Percentiles rank a stretch among this genome's conserved stretches.
phyloP scores from a whole-genome alignment of 805 yeast species.

The Saturnispora gosingensis region DNA sequence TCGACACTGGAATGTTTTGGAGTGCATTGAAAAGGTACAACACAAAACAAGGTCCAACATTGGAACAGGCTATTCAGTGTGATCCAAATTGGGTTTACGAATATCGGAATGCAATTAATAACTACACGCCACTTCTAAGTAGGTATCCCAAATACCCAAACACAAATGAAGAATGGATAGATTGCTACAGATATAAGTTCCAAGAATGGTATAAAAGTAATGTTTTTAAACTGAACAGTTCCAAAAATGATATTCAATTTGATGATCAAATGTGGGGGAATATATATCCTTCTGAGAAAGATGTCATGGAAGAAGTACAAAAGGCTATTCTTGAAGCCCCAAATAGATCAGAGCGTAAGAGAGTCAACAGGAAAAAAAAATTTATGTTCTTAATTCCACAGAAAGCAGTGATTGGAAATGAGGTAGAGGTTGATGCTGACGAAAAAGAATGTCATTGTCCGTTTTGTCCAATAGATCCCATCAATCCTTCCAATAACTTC shows the following conservation, averaged over 20 bases:
- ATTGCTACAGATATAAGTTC: conserved; percentile 2
- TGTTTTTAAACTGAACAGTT: background rate
- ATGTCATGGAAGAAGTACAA: background rate
- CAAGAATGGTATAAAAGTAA: conserved; percentile 4
- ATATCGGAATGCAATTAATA: conserved; percentile 1
- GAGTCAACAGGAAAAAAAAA: background rate
- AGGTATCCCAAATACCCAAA: conserved; percentile 7
- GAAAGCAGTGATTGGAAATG: background rate
- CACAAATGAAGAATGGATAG: conserved; percentile 2
- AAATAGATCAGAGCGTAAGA: conserved; percentile 1
- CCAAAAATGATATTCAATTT: background rate
- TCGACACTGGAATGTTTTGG: background rate
- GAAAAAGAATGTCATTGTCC: conserved; percentile 10
- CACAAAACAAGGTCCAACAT: conserved; percentile 5
- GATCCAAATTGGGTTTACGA: conserved; percentile 8
- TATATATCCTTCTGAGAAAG: background rate
- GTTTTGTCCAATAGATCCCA: conserved; percentile 3
- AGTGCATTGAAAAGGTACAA: conserved; percentile 9
- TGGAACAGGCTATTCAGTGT: conserved; percentile 3
- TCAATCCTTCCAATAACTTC: conserved; percentile 8
- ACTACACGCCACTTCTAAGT: conserved; percentile 10
- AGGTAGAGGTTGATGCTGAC: conserved; percentile 3
- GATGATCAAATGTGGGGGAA: background rate
- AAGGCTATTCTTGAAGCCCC: background rate
- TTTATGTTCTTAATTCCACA: conserved; percentile 5